Evolutionary conservation across 305 asterid genomes (phyloP).

Genomic region (Stenogyne calaminthoides): DNA sequence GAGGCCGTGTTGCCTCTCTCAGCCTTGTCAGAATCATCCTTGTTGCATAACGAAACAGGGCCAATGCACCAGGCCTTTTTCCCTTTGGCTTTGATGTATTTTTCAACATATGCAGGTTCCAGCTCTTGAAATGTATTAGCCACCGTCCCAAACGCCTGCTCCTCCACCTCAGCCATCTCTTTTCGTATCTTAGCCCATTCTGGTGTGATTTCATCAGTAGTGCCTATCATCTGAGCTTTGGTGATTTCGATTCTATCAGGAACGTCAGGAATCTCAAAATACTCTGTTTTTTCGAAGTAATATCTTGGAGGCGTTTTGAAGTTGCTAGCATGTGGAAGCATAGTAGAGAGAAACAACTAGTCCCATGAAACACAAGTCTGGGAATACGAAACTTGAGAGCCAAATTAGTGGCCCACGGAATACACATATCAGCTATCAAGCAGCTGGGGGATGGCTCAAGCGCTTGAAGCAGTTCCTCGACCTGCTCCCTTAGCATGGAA

Average conservation of each 20-base stretch:
- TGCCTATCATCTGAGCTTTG: conserved; percentile 37
- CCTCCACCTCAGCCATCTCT: conserved; percentile 24
- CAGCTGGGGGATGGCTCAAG: conserved; percentile 40
- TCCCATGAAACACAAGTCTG: conserved; percentile 44
- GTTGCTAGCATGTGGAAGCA: conserved; percentile 16
- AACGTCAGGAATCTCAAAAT: conserved; percentile 38
- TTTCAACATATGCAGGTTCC: conserved; percentile 28
- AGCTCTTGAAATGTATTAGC: conserved; percentile 40
- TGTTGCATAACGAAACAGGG: conserved; percentile 58
- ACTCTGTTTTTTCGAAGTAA: conserved; percentile 30
- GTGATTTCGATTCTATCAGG: conserved; percentile 43
- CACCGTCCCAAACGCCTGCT: conserved; percentile 39
- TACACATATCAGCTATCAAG: conserved; percentile 38
- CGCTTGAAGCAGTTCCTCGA: conserved; percentile 24
- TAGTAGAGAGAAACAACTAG: conserved; percentile 41
- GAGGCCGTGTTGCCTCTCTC: conserved; percentile 56
- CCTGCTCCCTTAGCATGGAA: conserved; percentile 32
- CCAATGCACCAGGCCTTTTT: conserved; percentile 59
- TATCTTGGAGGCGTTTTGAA: conserved; percentile 17
- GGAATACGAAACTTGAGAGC: conserved; percentile 41
- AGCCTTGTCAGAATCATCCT: conserved; percentile 41
- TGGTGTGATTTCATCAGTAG: neutral
- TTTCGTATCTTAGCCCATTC: neutral
- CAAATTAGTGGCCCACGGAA: conserved; percentile 38
- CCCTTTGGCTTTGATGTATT: conserved; percentile 24